phyloP scores from a whole-genome alignment of 805 yeast genomes.

The Metschnikowia arizonensis region DNA sequence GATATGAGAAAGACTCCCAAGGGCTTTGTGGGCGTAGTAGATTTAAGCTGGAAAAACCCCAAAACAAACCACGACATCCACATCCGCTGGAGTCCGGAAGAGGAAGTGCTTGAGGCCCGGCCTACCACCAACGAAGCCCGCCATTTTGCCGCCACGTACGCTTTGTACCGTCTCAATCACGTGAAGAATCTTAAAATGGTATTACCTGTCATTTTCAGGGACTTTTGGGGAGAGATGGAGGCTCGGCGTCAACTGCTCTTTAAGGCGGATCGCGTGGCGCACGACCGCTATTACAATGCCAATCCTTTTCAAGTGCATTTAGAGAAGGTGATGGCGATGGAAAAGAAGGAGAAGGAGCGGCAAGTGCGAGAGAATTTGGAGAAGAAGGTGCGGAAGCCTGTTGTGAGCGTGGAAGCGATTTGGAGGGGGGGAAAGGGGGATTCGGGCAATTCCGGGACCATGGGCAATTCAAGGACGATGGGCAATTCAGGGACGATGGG shows the following conservation, averaged over 20 bases:
- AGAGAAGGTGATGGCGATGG: conserved; percentile 49
- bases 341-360: conserved; percentile 43
- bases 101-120: conserved; percentile 54
- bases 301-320: conserved; percentile 74
- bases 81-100: conserved; percentile 51
- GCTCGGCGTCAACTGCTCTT: conserved; percentile 48
- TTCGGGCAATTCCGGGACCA: background rate
- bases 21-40: conserved; percentile 65
- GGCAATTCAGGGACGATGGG: background rate
- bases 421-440: too few relatives aligned
- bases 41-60: conserved; percentile 70
- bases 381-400: conserved; percentile 46
- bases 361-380: conserved; percentile 45
- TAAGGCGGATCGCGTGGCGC: conserved; percentile 44
- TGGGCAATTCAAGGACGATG: background rate
- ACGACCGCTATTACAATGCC: conserved; percentile 51
- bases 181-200: conserved; percentile 84
- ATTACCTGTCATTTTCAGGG: conserved; percentile 76
- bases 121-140: conserved; percentile 87
- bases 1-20: conserved; percentile 49
- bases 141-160: conserved; percentile 86
- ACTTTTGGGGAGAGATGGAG: conserved; percentile 73
- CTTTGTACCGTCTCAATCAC: conserved; percentile 72
- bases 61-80: conserved; percentile 66
- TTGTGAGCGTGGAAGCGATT: conserved; percentile 31